A percentile compares a stretch with the other conserved stretches of the same genome.
phyloP scores from a whole-genome alignment of 495 filamentous ascomycete species.

The Aspergillus mulundensis region DNA sequence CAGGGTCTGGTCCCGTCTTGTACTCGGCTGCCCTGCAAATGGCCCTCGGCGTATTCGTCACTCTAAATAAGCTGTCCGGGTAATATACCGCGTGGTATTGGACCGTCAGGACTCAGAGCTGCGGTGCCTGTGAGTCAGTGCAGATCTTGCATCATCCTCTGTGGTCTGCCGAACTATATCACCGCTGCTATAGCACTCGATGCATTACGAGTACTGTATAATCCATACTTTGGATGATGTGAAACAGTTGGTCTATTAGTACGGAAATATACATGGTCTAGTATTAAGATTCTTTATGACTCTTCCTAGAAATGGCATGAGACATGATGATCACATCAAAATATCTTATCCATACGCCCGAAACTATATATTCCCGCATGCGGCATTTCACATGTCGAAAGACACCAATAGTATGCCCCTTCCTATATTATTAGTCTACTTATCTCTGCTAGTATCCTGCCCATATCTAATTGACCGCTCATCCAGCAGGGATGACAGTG shows the following conservation, averaged over 20 bases:
- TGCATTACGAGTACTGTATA: too few species aligned
- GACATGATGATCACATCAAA: too few species aligned
- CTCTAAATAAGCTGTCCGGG: not conserved
- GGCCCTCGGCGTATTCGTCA: not conserved
- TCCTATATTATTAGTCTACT: not conserved
- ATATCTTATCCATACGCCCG: not conserved
- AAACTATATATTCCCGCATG: not conserved
- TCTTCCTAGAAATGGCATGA: not conserved
- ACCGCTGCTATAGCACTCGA: too few species aligned
- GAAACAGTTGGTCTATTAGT: too few species aligned
- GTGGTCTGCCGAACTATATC: constrained; percentile 1
- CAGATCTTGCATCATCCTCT: not conserved
- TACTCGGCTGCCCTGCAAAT: constrained; percentile 1
- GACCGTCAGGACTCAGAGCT: constrained; percentile 3
- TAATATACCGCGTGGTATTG: constrained; percentile 8
- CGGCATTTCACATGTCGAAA: not conserved
- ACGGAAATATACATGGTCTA: too few species aligned
- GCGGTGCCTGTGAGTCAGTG: not conserved
- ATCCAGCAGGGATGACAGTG: not conserved
- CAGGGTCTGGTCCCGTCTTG: constrained; percentile 11
- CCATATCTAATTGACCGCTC: not conserved
- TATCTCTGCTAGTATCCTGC: not conserved
- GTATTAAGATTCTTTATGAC: not conserved
- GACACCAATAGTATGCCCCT: too few species aligned
- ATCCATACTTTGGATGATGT: too few species aligned